Conservation (phyloP, 2,329 filamentous ascomycete species). For the Aspergillus fumigatiaffinis region DNA sequence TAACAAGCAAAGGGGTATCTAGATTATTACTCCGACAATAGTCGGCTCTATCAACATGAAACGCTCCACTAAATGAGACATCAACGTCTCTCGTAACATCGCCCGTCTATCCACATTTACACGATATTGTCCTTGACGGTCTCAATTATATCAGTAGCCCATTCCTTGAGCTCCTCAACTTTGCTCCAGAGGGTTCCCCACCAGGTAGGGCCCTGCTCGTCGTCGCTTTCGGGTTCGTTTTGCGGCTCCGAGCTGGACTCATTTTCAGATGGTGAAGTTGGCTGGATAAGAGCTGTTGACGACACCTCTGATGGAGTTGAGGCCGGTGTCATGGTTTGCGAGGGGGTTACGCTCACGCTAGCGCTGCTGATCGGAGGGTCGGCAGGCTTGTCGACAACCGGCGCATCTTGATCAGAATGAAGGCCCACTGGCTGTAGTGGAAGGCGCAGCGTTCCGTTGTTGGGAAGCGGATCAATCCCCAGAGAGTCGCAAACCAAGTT, state of each 20-base stretch:
- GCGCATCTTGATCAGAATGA: constrained; percentile 39
- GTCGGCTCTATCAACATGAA: not conserved
- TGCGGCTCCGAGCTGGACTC: constrained; percentile 9
- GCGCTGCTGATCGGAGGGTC: constrained; percentile 27
- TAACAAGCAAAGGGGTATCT: constrained; percentile 2
- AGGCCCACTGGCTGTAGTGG: constrained; percentile 44
- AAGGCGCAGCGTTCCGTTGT: constrained; percentile 75
- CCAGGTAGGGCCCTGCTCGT: constrained; percentile 24
- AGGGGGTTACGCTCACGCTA: not conserved
- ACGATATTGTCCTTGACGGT: constrained; percentile 27
- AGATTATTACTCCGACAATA: not conserved
- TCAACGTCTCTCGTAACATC: not conserved
- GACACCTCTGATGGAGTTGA: not conserved
- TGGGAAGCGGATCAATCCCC: constrained; percentile 66
- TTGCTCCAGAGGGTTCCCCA: constrained; percentile 33
- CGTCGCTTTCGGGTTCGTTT: constrained; percentile 14
- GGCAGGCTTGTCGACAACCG: constrained; percentile 27
- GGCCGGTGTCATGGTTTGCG: not conserved
- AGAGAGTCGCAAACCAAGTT: constrained; percentile 90
- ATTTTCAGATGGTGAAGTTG: not conserved
- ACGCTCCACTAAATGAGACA: not conserved
- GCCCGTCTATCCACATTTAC: not conserved
- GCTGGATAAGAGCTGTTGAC: not conserved
- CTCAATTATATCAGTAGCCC: constrained; percentile 31
- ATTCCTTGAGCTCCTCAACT: constrained; percentile 33